Conservation (phyloP, 371 early-diverging fungal genomes). For the Gilbertella persicaria region DNA sequence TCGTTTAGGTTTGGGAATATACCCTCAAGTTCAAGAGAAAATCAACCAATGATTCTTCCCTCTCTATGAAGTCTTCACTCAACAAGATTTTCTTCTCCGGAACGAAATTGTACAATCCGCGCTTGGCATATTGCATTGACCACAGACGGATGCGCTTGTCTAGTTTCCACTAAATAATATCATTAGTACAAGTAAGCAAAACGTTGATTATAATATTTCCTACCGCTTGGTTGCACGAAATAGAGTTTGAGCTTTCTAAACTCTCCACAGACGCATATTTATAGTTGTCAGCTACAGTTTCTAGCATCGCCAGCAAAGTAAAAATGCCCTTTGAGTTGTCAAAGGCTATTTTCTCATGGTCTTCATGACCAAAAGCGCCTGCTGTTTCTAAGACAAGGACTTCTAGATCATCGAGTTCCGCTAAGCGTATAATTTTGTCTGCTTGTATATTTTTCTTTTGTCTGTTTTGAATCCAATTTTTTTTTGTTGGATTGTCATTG, state of each 20-base stretch:
- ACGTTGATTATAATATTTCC: not conserved
- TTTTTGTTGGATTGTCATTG: not conserved
- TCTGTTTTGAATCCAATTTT: not conserved
- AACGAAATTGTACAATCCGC: conserved; percentile 12
- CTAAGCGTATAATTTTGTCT: not conserved
- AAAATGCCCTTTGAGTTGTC: not conserved
- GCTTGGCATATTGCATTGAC: conserved; percentile 11
- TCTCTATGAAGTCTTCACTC: conserved; percentile 16
- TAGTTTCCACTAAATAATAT: conserved; percentile 3
- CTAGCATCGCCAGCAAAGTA: not conserved
- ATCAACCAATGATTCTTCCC: conserved; percentile 4
- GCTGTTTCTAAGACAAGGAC: not conserved
- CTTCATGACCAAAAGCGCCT: not conserved
- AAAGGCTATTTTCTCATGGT: not conserved
- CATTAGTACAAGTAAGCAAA: conserved; percentile 8
- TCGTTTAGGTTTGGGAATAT: conserved; percentile 17
- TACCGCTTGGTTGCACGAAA: not conserved
- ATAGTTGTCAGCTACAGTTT: not conserved
- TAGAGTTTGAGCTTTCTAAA: not conserved
- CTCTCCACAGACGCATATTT: not conserved
- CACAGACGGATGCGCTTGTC: conserved; percentile 1
- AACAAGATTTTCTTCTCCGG: conserved; percentile 12
- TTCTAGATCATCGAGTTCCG: not conserved
- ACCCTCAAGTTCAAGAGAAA: conserved; percentile 22
- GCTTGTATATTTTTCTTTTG: not conserved